Conservation (phyloP, 2,329 filamentous ascomycete species). For the Colletotrichum karsti region DNA sequence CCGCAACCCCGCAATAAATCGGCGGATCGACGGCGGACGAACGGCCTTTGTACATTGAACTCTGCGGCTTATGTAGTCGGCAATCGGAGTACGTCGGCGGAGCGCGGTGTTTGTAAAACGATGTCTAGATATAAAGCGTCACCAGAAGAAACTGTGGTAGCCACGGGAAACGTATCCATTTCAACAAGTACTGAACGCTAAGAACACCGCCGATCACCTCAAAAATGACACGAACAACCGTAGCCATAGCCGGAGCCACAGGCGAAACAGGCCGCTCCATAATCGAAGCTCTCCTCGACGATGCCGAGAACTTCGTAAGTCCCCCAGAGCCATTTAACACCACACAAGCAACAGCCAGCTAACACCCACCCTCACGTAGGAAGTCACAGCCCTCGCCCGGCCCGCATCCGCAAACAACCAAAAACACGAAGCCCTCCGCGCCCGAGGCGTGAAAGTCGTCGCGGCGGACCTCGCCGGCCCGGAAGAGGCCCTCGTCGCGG, state of each 20-base stretch:
- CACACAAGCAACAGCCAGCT: not conserved
- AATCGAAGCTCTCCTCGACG: conserved; percentile 45
- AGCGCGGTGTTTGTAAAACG: too few relatives aligned
- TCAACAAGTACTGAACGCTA: too few relatives aligned
- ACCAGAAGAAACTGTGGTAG: too few relatives aligned
- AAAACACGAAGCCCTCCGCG: conserved; percentile 38
- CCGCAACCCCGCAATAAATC: too few relatives aligned
- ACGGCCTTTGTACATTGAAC: too few relatives aligned
- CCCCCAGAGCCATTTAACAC: not conserved
- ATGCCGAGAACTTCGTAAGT: conserved; percentile 37
- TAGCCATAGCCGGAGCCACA: conserved; percentile 49
- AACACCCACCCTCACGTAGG: conserved; percentile 38
- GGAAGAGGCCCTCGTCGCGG: conserved; percentile 48
- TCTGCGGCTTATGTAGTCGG: too few relatives aligned
- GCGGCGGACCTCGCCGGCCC: conserved; percentile 50
- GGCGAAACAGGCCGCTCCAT: conserved; percentile 50
- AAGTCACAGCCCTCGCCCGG: conserved; percentile 57
- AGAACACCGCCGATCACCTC: too few relatives aligned
- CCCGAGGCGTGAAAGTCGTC: conserved; percentile 52
- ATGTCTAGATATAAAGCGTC: too few relatives aligned
- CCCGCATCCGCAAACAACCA: conserved; percentile 51
- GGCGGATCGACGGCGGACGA: too few relatives aligned
- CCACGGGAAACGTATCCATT: too few relatives aligned
- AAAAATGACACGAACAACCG: too few relatives aligned
- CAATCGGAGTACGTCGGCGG: too few relatives aligned